A percentile compares a stretch with the other conserved stretches of the same genome.
phyloP scores from a whole-genome alignment of 257 asterid species.

The Nicotiana otophora region DNA sequence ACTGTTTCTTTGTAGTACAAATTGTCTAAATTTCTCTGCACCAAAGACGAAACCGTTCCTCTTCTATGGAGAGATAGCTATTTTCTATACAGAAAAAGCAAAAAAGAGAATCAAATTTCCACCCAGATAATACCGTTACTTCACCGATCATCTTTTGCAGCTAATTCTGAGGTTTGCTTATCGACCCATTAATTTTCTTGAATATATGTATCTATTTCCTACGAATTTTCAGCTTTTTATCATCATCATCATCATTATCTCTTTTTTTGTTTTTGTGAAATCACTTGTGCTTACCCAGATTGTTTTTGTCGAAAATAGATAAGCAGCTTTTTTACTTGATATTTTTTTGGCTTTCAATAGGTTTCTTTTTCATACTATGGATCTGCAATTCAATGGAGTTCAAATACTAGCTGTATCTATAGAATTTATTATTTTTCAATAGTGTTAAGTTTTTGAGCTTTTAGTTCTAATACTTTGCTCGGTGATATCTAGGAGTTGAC shows the following conservation, averaged over 20 bases:
- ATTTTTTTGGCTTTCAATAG: not conserved
- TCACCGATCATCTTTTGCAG: not conserved
- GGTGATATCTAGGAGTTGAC: not conserved
- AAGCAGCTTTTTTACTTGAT: not conserved
- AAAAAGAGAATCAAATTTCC: not conserved
- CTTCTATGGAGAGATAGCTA: not conserved
- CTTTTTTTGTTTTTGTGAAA: not conserved
- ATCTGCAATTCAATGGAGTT: not conserved
- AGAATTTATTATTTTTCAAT: not conserved
- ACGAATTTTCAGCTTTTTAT: not conserved
- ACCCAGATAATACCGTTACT: not conserved
- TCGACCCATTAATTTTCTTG: not conserved
- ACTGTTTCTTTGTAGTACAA: too few species aligned
- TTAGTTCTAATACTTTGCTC: not conserved
- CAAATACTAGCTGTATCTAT: not conserved
- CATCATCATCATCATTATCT: not conserved
- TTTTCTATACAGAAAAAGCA: too few species aligned
- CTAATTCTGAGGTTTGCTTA: not conserved
- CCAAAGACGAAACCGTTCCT: not conserved
- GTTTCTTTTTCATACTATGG: not conserved
- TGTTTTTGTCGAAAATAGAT: not conserved
- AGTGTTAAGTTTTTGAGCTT: not conserved
- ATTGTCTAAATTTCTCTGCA: too few species aligned
- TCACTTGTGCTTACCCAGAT: not conserved
- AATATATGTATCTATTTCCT: not conserved